phyloP scores from a whole-genome alignment of 2,329 filamentous ascomycete genomes.

The Trichoderma harzianum region DNA sequence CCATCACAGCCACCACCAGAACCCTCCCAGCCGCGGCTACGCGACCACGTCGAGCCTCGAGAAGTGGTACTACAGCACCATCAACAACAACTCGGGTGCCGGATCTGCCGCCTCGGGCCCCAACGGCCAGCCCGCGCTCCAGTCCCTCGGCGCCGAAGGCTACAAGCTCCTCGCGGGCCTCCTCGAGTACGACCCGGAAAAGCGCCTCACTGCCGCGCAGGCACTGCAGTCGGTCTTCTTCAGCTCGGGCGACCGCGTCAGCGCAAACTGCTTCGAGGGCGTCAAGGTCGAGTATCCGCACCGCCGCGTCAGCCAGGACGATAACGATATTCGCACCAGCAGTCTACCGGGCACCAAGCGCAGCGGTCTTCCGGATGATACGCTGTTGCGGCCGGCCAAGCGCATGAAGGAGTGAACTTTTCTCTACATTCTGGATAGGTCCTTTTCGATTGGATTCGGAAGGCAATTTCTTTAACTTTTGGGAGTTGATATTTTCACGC shows the following conservation, averaged over 20 bases:
- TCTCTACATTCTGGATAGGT: not conserved
- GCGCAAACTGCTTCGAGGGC: constrained; percentile 85
- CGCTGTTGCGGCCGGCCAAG: constrained; percentile 60
- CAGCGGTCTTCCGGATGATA: constrained; percentile 79
- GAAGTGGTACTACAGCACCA: constrained; percentile 73
- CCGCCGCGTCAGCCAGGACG: constrained; percentile 85
- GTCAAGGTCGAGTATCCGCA: constrained; percentile 85
- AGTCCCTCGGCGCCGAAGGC: constrained; percentile 69
- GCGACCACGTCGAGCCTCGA: constrained; percentile 57
- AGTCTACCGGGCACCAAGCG: constrained; percentile 89
- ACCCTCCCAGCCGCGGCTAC: constrained; percentile 28
- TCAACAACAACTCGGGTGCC: constrained; percentile 52
- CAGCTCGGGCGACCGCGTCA: constrained; percentile 66
- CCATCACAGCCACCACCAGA: constrained; percentile 48
- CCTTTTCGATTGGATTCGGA: not conserved
- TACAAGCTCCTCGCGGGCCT: constrained; percentile 77
- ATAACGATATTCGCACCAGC: constrained; percentile 90
- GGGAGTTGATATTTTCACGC: not conserved
- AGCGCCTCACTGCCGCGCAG: constrained; percentile 80
- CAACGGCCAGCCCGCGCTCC: constrained; percentile 39
- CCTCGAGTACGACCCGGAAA: constrained; percentile 88
- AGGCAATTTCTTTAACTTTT: not conserved
- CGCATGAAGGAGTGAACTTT: constrained; percentile 53
- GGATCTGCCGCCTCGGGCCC: constrained; percentile 11
- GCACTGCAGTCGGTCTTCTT: constrained; percentile 94